These are phyloP conservation scores for Ustilago vetiveriae DNA, from an alignment of 1,284 basidiomycete species.

Conservation along the genomic window DNA sequence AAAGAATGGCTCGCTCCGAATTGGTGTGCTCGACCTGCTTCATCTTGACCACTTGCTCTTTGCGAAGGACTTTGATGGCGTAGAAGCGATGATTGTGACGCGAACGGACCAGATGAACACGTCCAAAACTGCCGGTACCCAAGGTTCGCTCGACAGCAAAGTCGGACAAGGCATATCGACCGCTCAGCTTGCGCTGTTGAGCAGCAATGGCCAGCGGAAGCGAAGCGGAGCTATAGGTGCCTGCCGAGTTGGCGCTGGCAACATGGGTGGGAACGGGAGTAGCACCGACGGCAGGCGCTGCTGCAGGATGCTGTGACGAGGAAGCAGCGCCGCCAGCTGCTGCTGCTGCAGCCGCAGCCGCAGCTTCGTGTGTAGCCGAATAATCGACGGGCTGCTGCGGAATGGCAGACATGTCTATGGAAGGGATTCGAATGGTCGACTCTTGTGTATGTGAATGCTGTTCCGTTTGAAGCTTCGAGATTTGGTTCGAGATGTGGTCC, in stretches of 20 bases:
- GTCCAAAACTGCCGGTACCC: slow-evolving; percentile 64
- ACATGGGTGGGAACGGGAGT: slow-evolving; percentile 9
- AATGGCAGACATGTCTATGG: slow-evolving; percentile 27
- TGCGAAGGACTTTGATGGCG: slow-evolving; percentile 65
- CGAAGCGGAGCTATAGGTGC: slow-evolving; percentile 40
- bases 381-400: slow-evolving; percentile 27
- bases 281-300: slow-evolving; percentile 1
- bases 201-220: slow-evolving; percentile 47
- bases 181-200: slow-evolving; percentile 57
- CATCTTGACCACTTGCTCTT: slow-evolving; percentile 88
- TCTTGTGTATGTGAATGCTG: neutral
- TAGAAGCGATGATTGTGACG: slow-evolving; percentile 65
- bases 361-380: slow-evolving; percentile 36
- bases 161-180: slow-evolving; percentile 63
- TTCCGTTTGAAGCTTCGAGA: too few relatives aligned
- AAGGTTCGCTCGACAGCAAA: slow-evolving; percentile 63
- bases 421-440: slow-evolving; percentile 5
- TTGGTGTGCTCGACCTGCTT: slow-evolving; percentile 99
- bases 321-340: slow-evolving; percentile 11
- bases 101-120: slow-evolving; percentile 63
- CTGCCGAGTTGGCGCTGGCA: slow-evolving; percentile 40
- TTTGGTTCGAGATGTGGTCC: neutral
- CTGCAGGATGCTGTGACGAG: slow-evolving; percentile 15
- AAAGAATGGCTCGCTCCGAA: slow-evolving; percentile 90
- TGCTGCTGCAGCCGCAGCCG: slow-evolving; percentile 32